phyloP scores from a whole-genome alignment of 1,139 yeast genomes.

The Blastobotrys serpentis region DNA sequence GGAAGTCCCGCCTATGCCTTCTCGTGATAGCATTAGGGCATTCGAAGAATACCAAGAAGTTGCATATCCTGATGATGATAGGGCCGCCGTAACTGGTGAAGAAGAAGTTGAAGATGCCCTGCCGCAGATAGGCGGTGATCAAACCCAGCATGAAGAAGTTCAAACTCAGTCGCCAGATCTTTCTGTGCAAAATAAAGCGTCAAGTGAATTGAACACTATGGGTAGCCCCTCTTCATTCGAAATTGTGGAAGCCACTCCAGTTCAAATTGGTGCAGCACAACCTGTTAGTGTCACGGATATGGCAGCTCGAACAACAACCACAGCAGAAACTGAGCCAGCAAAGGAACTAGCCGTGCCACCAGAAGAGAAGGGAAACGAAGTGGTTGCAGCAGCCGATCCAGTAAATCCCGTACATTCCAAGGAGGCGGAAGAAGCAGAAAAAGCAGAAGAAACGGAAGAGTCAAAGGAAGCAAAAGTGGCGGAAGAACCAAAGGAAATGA shows the following conservation, averaged over 20 bases:
- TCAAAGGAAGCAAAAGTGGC: too few species aligned
- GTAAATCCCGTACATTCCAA: too few species aligned
- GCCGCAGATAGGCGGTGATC: background rate
- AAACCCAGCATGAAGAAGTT: background rate
- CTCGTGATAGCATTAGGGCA: background rate
- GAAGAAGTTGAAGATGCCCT: background rate
- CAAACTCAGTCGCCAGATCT: too few species aligned
- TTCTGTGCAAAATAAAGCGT: background rate
- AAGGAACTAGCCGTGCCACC: too few species aligned
- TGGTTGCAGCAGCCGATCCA: too few species aligned
- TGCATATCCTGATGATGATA: background rate
- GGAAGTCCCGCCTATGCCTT: background rate
- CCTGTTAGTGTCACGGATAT: background rate
- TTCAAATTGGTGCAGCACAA: background rate
- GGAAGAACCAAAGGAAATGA: too few species aligned
- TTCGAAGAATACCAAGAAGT: conserved; percentile 6
- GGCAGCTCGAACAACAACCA: too few species aligned
- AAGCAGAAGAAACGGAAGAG: too few species aligned
- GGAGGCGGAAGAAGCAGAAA: too few species aligned
- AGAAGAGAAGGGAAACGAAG: background rate
- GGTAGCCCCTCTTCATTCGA: background rate
- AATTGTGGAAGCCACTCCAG: background rate
- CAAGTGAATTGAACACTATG: background rate
- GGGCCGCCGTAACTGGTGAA: background rate
- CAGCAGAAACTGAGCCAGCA: too few species aligned